These are phyloP conservation scores for Chalara sp. DNA, from an alignment of 2,329 filamentous ascomycete genomes.

Conservation along the genomic window DNA sequence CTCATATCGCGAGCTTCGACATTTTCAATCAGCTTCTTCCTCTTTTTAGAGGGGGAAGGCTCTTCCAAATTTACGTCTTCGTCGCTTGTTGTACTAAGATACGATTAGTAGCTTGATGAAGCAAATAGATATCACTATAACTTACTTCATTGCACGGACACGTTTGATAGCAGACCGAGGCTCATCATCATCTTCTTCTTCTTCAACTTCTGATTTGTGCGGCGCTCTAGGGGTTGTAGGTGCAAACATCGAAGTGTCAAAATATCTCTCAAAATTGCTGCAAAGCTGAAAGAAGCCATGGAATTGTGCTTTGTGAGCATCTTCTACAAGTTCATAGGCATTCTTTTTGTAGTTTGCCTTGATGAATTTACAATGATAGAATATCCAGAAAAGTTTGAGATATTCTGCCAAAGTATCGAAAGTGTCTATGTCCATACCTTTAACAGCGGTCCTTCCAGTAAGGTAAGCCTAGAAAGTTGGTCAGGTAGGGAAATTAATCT, in stretches of 20 bases:
- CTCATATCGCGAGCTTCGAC: conserved; percentile 40
- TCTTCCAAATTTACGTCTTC: conserved; percentile 7
- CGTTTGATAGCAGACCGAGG: background rate
- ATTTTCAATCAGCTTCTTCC: conserved; percentile 39
- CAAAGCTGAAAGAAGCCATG: background rate
- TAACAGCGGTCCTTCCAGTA: background rate
- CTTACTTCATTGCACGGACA: background rate
- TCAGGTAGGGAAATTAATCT: no score
- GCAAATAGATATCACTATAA: background rate
- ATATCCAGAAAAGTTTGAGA: conserved; percentile 23
- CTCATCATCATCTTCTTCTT: background rate
- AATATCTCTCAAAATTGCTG: background rate
- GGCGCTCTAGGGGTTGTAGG: background rate
- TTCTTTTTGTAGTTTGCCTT: background rate
- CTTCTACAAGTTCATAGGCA: background rate
- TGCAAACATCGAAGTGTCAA: background rate
- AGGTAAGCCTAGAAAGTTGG: conserved; percentile 1
- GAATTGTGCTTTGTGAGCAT: background rate
- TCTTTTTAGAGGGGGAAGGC: conserved; percentile 19
- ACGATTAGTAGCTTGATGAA: background rate
- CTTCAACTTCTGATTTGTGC: background rate
- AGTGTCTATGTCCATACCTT: conserved; percentile 11
- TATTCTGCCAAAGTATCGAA: conserved; percentile 9
- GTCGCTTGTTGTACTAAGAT: background rate
- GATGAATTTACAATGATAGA: conserved; percentile 22